These are phyloP conservation scores for Sanghuangporus weigelae DNA, from an alignment of 1,284 basidiomycete genomes.

Conservation along the genomic window DNA sequence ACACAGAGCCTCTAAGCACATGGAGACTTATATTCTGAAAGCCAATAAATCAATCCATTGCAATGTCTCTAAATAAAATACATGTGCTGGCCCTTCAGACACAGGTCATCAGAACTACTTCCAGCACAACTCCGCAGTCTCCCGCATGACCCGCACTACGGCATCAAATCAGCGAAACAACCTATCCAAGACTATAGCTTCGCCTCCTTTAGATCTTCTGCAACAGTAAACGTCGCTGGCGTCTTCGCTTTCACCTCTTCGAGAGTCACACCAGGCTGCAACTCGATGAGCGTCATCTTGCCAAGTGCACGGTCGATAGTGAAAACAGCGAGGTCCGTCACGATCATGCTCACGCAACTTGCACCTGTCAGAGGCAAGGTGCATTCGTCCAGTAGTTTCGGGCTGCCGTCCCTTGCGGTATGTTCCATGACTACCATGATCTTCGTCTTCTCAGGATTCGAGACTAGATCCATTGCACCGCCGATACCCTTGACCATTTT, in stretches of 20 bases:
- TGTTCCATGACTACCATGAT: slow-evolving; percentile 89
- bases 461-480: slow-evolving; percentile 94
- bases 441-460: slow-evolving; percentile 87
- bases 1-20: not conserved
- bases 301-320: slow-evolving; percentile 76
- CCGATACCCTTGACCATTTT: slow-evolving; percentile 92
- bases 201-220: slow-evolving; percentile 35
- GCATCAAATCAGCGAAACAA: not conserved
- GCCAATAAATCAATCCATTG: not conserved
- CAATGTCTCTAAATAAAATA: not conserved
- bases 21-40: not conserved
- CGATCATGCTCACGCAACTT: slow-evolving; percentile 81
- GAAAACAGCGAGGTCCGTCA: slow-evolving; percentile 92
- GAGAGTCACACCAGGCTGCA: slow-evolving; percentile 78
- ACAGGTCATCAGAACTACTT: not conserved
- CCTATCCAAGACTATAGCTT: slow-evolving; percentile 11
- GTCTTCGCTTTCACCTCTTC: slow-evolving; percentile 87
- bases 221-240: slow-evolving; percentile 68
- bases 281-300: slow-evolving; percentile 72
- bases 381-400: slow-evolving; percentile 84
- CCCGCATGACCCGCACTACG: not conserved
- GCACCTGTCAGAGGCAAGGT: slow-evolving; percentile 85
- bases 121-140: not conserved
- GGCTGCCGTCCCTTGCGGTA: slow-evolving; percentile 81
- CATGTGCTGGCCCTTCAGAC: not conserved